Evolutionary conservation across 208 protist species (phyloP).

Genomic region (Trypanosoma boissoni): DNA sequence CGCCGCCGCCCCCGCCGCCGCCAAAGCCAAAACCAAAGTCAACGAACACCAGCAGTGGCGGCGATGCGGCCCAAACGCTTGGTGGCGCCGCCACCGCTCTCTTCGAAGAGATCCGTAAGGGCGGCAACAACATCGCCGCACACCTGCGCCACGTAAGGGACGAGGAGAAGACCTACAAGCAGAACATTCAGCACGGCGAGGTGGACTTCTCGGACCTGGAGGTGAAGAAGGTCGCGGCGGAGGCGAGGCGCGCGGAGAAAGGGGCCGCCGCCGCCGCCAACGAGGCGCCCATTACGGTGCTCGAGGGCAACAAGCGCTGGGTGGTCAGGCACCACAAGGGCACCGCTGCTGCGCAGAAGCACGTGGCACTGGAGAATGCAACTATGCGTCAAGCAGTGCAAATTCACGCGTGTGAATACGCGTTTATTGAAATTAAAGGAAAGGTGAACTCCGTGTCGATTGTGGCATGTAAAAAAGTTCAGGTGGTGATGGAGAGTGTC

Average conservation of each 20-base stretch:
- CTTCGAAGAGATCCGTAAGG: constrained; percentile 68
- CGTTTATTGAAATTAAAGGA: constrained; percentile 56
- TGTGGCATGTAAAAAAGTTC: constrained; percentile 66
- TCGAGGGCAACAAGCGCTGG: constrained; percentile 76
- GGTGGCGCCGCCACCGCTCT: constrained; percentile 50
- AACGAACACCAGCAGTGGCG: not conserved
- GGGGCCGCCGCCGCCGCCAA: not conserved
- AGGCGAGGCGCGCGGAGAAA: constrained; percentile 15
- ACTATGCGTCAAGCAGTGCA: constrained; percentile 73
- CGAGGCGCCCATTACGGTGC: constrained; percentile 31
- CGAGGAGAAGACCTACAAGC: constrained; percentile 74
- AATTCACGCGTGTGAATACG: constrained; percentile 65
- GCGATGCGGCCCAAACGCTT: constrained; percentile 9
- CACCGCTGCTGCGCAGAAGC: constrained; percentile 30
- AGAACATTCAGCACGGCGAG: constrained; percentile 63
- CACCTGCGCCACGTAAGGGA: constrained; percentile 73
- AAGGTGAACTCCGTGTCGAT: constrained; percentile 83
- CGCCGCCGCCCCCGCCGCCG: constrained; percentile 36
- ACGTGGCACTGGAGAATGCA: constrained; percentile 49
- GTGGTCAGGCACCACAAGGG: constrained; percentile 55
- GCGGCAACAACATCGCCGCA: constrained; percentile 65
- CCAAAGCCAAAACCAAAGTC: constrained; percentile 37
- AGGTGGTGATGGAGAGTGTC: constrained; percentile 62
- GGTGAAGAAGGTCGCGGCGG: constrained; percentile 55
- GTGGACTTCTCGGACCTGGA: constrained; percentile 62